Conservation (phyloP, 2,329 filamentous ascomycete species). For the Bipolaris bicolor region DNA sequence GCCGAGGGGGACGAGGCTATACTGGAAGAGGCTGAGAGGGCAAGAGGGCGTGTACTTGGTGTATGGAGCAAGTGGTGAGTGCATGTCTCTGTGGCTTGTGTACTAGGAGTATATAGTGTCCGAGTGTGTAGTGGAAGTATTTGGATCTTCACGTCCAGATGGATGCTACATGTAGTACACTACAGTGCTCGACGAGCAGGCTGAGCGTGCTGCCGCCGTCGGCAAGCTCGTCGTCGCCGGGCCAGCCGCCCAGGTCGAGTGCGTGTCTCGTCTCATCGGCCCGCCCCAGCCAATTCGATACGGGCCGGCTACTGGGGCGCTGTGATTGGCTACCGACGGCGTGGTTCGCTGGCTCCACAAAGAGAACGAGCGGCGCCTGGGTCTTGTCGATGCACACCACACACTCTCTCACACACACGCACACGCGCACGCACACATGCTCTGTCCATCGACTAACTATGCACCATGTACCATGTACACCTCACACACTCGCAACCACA, state of each 20-base stretch:
- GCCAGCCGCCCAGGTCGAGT: slow-evolving; percentile 2
- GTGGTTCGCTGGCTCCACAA: slow-evolving; percentile 10
- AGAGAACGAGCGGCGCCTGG: slow-evolving; percentile 12
- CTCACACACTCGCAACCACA: no score
- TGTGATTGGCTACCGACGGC: slow-evolving; percentile 6
- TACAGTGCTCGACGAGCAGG: no score
- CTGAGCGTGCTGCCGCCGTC: not conserved
- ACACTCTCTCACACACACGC: not conserved
- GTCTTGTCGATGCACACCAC: not conserved
- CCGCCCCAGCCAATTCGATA: slow-evolving; percentile 11
- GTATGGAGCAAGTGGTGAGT: no score
- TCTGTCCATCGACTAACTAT: not conserved
- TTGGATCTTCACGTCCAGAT: no score
- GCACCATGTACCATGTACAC: not conserved
- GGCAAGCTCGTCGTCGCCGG: not conserved
- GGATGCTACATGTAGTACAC: no score
- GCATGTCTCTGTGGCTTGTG: no score
- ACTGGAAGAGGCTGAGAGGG: no score
- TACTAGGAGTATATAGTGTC: no score
- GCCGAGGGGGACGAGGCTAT: not conserved
- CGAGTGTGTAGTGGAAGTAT: no score
- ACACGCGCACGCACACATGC: not conserved
- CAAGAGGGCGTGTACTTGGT: no score
- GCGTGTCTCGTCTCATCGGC: slow-evolving; percentile 12
- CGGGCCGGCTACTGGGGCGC: not conserved